phyloP scores from a whole-genome alignment of 2,329 filamentous ascomycete genomes.

The Diplocarpon mali region DNA sequence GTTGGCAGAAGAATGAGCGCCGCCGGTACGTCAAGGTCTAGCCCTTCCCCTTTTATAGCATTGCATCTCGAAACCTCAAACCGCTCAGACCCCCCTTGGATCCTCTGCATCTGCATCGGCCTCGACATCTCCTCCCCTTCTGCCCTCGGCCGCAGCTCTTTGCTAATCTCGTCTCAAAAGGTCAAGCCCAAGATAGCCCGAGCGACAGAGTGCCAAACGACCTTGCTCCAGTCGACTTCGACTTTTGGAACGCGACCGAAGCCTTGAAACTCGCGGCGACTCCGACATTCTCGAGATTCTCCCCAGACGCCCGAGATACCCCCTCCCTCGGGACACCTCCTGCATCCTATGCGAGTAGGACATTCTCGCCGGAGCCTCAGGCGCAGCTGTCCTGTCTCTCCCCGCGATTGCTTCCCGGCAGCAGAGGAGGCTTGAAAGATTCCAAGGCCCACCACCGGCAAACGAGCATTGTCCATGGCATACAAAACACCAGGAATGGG shows the following conservation, averaged over 20 bases:
- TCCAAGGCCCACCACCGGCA: constrained; percentile 69
- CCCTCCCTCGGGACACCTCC: constrained; percentile 15
- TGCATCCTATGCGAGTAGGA: constrained; percentile 9
- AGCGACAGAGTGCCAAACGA: constrained; percentile 20
- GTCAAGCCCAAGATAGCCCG: constrained; percentile 19
- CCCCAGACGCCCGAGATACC: constrained; percentile 17
- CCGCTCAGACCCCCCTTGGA: constrained; percentile 3
- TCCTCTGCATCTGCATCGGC: constrained; percentile 1
- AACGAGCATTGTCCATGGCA: constrained; percentile 93
- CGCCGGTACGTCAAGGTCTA: constrained; percentile 1
- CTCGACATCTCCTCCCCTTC: not conserved
- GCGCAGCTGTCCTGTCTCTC: constrained; percentile 18
- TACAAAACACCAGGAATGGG: constrained; percentile 84
- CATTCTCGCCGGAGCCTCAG: constrained; percentile 17
- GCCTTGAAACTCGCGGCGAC: constrained; percentile 21
- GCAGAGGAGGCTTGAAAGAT: constrained; percentile 36
- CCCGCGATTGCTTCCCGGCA: constrained; percentile 19
- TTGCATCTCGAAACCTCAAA: not conserved
- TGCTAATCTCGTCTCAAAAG: constrained; percentile 20
- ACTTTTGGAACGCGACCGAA: constrained; percentile 22
- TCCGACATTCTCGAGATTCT: constrained; percentile 16
- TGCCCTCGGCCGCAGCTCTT: constrained; percentile 9
- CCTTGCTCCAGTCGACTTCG: constrained; percentile 21
- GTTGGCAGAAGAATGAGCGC: constrained; percentile 4
- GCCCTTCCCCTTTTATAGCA: constrained; percentile 1